Evolutionary conservation across 2,329 filamentous ascomycete species (phyloP).

Genomic region (Nemania bipapillata): DNA sequence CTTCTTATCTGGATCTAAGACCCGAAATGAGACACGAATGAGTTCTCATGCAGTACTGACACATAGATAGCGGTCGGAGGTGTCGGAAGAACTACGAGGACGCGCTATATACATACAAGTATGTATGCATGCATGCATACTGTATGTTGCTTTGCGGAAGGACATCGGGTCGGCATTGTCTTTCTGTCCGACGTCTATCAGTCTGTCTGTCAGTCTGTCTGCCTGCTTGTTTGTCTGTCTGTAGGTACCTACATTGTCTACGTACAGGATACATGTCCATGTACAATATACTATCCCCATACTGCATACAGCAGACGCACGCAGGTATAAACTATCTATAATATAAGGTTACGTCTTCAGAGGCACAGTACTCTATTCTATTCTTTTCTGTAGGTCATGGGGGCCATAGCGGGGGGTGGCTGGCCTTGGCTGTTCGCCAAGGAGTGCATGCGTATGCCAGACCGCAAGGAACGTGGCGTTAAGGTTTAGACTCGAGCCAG

Average conservation of each 20-base stretch:
- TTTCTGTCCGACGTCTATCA: too few species aligned
- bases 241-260: too few species aligned
- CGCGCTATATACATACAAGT: not conserved
- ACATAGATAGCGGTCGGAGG: not conserved
- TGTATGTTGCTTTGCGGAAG: not conserved
- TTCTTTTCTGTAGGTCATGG: not conserved
- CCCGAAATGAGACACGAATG: not conserved
- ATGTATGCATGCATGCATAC: too few species aligned
- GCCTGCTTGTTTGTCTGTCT: too few species aligned
- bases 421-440: not conserved
- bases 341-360: not conserved
- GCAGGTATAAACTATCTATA: too few species aligned
- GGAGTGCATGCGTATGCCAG: not conserved
- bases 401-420: too few species aligned
- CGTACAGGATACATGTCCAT: not conserved
- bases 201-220: too few species aligned
- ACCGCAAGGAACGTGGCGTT: conserved; percentile 4
- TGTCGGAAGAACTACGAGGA: not conserved
- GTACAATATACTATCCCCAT: not conserved
- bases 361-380: too few species aligned
- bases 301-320: too few species aligned
- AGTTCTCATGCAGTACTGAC: not conserved
- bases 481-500: conserved; percentile 6
- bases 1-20: not conserved
- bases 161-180: too few species aligned